Base-by-base conservation (phyloP, 352 stramenopile species). In the Pythium plurisporium region DNA sequence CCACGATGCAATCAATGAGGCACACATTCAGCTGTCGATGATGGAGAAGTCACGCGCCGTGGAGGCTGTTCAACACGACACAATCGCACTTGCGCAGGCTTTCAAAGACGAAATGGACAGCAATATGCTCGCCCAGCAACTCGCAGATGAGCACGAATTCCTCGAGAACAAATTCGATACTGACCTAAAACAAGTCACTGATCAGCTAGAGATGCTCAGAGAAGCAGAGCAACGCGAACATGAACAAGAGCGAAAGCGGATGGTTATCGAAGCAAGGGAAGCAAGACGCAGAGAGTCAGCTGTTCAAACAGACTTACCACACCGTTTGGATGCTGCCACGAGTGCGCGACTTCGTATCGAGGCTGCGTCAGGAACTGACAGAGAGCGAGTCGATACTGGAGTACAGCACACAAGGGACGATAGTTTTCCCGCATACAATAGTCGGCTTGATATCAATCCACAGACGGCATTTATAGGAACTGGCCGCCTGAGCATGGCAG, bases 51-150 rank as follows among this genome's bases (percentile, higher is more conserved):
- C 69, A 3, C 76, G 82, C 6, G 59, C 72, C 10, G 30, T 90
- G 9, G 74, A 87, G 33, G 58, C 73, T 34, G 78, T 73, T 0
- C 80, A 87, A 50, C 46, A 63, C 5, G 76, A 88, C 20, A 76
- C 75, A 0, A 60, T 89, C 19, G 70, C 61, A 2, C 55, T 89
- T 3, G 78, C 80, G 0, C 68, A 73, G 3, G 78, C 76, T 5
- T 87, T 87, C 55, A 86, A 88, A 36, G 73, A 87, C 38, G 80
- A 90, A 37, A 76, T 90, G 66, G 72, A 86, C 11, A 56, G 67
- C 1, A 82, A 69, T 40, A 34, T 70, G 8, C 41, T 69, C 0
- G 62, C 33, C 8, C 78, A 90, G 29, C 74, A 86, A 15, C 51
- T 87, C 17, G 68, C 60, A 4, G 62, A 78, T 3, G 73, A 90